Evolutionary conservation across 2,329 filamentous ascomycete genomes (phyloP), one percentile per base, ranked within the genome.

Genomic region (Alternaria brassicicola): DNA sequence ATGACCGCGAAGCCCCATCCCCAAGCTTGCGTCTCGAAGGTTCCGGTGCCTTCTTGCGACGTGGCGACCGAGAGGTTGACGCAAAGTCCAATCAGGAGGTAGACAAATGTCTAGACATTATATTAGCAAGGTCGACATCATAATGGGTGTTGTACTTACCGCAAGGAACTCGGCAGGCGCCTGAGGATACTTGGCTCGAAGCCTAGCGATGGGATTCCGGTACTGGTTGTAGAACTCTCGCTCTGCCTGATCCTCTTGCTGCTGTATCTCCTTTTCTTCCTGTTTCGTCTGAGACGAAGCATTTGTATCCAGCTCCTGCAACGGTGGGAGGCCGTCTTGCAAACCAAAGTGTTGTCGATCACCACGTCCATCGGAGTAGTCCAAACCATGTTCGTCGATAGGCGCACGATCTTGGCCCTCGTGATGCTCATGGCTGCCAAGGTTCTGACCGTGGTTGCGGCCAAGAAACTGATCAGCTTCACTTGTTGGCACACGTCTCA

Each of bases 1-100:
- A 86, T 87, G 21, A 80, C 80, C 1, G 81, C 83, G 13, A 86
- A 75, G 2, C 84, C 85, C 84, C 84, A 86, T 5, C 80, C 71
- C 67, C 73, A 75, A 9, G 70, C 67, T 45, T 71, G 69, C 1
- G 72, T 69, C 31, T 71, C 66, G 21, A 71, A 75, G 31, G 63
- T 68, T 2, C 72, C 71, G 1, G 69, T 68, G 2, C 79, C 78
- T 9, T 80, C 79, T 59, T 79, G 77, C 4, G 80, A 79, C 30
- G 81, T 83, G 2, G 80, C 80, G 28, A 83, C 78, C 1, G 78
- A 78, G 1, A 85, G 73, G 54, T 85, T 81, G 12, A 80, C 79
- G 47, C 78, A 81, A 58, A 86, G 81, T 6, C 83, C 84, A 21
- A 85, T 77, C 6, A 75, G 67, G 1, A 74, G 55, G 43, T 72